These are phyloP conservation scores for Phytophthora hybrid DNA, from an alignment of 352 stramenopile genomes.

Conservation along the genomic window DNA sequence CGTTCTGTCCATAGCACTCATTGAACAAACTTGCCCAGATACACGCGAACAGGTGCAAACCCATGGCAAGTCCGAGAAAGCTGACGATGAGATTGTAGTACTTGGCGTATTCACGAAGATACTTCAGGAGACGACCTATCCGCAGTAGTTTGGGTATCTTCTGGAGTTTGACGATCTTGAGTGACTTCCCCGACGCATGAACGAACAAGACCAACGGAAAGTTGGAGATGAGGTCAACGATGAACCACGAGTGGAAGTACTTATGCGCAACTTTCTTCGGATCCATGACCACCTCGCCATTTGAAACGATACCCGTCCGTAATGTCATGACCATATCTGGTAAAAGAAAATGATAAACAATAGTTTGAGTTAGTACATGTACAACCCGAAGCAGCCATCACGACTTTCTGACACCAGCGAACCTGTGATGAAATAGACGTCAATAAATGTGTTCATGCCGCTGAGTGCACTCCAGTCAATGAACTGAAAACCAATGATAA, in stretches of 20 bases:
- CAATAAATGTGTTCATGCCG: conserved; percentile 73
- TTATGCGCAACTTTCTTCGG: conserved; percentile 58
- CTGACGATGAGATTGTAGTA: conserved; percentile 86
- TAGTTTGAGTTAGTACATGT: neutral
- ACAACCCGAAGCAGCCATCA: neutral
- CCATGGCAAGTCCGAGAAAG: conserved; percentile 70
- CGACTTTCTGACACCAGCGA: neutral
- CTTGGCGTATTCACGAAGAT: conserved; percentile 84
- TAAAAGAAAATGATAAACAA: neutral
- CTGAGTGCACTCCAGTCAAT: conserved; percentile 64
- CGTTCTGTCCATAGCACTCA: conserved; percentile 52
- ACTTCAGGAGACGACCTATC: conserved; percentile 76
- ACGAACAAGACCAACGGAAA: conserved; percentile 83
- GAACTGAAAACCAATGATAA: conserved; percentile 77
- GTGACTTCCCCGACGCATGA: conserved; percentile 63
- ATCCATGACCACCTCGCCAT: conserved; percentile 88
- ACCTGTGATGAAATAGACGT: conserved; percentile 83
- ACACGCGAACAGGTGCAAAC: conserved; percentile 77
- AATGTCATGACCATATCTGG: conserved; percentile 86
- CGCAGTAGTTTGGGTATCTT: conserved; percentile 88
- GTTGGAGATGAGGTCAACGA: conserved; percentile 85
- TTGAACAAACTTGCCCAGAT: conserved; percentile 80
- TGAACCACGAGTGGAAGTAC: conserved; percentile 85
- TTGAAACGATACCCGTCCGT: conserved; percentile 74
- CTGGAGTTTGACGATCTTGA: conserved; percentile 88